These are phyloP conservation scores for Albugo candida DNA, from an alignment of 352 stramenopile genomes.

Conservation along the genomic window DNA sequence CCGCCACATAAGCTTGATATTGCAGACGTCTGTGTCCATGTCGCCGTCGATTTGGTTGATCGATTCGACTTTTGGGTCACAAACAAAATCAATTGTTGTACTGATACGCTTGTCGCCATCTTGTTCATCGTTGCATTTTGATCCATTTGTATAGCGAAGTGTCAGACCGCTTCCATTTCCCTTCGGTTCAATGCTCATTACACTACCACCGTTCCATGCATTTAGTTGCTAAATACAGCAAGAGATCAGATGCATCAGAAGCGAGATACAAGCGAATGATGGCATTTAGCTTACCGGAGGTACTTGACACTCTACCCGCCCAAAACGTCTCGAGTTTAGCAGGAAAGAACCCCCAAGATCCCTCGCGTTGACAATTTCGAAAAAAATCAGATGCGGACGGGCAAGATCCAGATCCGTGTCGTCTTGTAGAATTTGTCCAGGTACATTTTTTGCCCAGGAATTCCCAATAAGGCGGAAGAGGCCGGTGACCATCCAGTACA, in stretches of 20 bases:
- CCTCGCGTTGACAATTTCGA: constrained; percentile 29
- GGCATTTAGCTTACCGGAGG: constrained; percentile 21
- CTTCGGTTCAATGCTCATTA: constrained; percentile 34
- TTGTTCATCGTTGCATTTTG: constrained; percentile 23
- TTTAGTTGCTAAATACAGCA: constrained; percentile 33
- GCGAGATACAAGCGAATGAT: no score
- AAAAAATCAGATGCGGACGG: constrained; percentile 31
- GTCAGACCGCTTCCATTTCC: constrained; percentile 35
- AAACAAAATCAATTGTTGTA: constrained; percentile 45
- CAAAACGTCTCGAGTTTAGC: constrained; percentile 43
- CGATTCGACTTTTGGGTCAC: constrained; percentile 32
- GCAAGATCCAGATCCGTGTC: constrained; percentile 24
- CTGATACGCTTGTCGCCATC: constrained; percentile 2
- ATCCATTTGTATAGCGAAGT: constrained; percentile 30
- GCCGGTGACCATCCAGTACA: constrained; percentile 28
- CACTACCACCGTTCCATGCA: constrained; percentile 32
- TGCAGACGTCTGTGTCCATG: constrained; percentile 25
- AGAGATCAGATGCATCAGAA: no score
- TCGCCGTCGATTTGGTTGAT: not conserved
- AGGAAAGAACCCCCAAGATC: constrained; percentile 45
- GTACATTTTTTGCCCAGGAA: constrained; percentile 25
- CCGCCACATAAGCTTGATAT: constrained; percentile 38
- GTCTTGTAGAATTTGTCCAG: constrained; percentile 38
- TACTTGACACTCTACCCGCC: constrained; percentile 47
- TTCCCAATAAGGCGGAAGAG: constrained; percentile 39